phyloP scores from a whole-genome alignment of 1,284 basidiomycete species.

The Termitomyces sp. region DNA sequence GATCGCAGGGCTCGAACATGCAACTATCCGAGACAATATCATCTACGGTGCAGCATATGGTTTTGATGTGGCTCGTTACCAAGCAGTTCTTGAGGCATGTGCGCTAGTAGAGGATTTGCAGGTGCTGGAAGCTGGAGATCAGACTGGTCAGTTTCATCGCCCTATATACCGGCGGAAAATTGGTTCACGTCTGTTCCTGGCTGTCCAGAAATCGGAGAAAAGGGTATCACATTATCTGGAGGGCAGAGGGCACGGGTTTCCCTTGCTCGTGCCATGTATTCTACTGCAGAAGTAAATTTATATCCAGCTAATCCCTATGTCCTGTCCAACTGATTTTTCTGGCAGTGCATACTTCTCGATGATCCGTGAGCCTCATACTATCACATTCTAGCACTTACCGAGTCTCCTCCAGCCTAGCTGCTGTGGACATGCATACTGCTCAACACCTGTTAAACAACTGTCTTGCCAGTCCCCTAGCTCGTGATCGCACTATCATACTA shows the following conservation, averaged over 20 bases:
- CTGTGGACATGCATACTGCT: slow-evolving; percentile 87
- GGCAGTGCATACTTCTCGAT: slow-evolving; percentile 74
- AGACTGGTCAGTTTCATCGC: slow-evolving; percentile 50
- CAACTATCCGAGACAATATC: slow-evolving; percentile 78
- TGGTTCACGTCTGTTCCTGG: neutral
- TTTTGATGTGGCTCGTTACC: slow-evolving; percentile 67
- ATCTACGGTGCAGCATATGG: slow-evolving; percentile 69
- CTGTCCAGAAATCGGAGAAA: slow-evolving; percentile 63
- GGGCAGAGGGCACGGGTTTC: slow-evolving; percentile 80
- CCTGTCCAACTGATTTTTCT: slow-evolving; percentile 11
- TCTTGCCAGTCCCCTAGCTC: slow-evolving; percentile 57
- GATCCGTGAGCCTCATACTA: slow-evolving; percentile 53
- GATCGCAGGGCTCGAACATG: slow-evolving; percentile 58
- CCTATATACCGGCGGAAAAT: neutral
- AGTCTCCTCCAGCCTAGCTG: slow-evolving; percentile 54
- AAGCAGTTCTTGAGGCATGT: slow-evolving; percentile 73
- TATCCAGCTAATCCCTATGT: neutral
- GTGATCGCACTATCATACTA: slow-evolving; percentile 70
- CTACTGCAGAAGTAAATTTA: slow-evolving; percentile 46
- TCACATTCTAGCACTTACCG: neutral
- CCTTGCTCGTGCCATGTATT: slow-evolving; percentile 63
- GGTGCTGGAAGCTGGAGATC: slow-evolving; percentile 76
- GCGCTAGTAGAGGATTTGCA: slow-evolving; percentile 71
- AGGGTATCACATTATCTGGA: slow-evolving; percentile 75
- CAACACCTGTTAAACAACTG: slow-evolving; percentile 66